phyloP scores from a whole-genome alignment of 441 rosid genomes.

The Melastoma candidum region DNA sequence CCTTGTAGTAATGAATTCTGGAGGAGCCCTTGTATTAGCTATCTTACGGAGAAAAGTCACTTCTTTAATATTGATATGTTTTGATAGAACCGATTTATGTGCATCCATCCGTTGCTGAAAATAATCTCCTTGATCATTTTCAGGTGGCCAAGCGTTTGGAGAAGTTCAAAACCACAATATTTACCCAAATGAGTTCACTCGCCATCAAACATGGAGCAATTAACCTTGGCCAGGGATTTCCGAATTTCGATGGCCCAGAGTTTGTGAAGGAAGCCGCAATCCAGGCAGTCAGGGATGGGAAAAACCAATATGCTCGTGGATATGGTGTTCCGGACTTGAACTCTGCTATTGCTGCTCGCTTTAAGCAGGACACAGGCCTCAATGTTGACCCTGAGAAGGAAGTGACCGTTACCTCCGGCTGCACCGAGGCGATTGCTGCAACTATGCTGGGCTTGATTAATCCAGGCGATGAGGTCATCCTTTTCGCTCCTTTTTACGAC shows the following conservation, averaged over 20 bases:
- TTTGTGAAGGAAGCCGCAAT: conserved; percentile 90
- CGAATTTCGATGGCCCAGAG: conserved; percentile 96
- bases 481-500: conserved; percentile 88
- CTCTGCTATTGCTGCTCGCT: conserved; percentile 53
- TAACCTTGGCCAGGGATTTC: conserved; percentile 90
- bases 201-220: conserved; percentile 81
- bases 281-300: conserved; percentile 78
- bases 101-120: too few species aligned
- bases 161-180: conserved; percentile 88
- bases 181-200: conserved; percentile 81
- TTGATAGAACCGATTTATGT: too few species aligned
- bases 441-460: conserved; percentile 68
- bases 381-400: conserved; percentile 80
- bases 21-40: too few species aligned
- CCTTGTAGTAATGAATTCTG: too few species aligned
- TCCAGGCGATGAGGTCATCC: conserved; percentile 89
- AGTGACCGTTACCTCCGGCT: conserved; percentile 81
- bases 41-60: too few species aligned
- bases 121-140: background rate
- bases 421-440: conserved; percentile 93
- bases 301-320: conserved; percentile 92
- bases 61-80: too few species aligned
- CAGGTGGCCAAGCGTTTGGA: conserved; percentile 83
- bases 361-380: conserved; percentile 61
- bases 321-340: conserved; percentile 61